Percentiles rank a stretch among this genome's conserved stretches.
Evolutionary conservation across 805 yeast genomes (phyloP).

Genomic region (Cyberlindnera subsufficiens): DNA sequence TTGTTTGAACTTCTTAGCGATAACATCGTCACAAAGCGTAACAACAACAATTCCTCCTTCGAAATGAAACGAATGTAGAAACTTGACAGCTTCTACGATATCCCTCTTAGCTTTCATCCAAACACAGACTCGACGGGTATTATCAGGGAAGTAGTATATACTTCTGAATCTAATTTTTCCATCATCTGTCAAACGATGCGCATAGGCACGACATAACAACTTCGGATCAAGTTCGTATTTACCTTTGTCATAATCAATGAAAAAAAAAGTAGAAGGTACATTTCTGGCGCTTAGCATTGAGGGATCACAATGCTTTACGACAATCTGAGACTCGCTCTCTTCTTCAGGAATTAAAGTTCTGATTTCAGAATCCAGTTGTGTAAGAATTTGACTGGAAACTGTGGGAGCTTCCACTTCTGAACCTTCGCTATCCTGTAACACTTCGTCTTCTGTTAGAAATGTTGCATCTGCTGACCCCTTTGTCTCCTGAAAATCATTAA

Average conservation of each 20-base stretch:
- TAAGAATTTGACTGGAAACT: no score
- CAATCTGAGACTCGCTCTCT: no score
- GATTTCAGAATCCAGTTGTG: no score
- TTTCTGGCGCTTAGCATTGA: not conserved
- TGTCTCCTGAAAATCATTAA: no score
- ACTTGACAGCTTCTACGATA: not conserved
- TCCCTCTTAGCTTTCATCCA: not conserved
- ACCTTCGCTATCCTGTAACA: no score
- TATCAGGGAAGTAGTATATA: no score
- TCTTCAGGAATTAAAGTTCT: no score
- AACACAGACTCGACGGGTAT: not conserved
- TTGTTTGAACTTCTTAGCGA: conserved; percentile 5
- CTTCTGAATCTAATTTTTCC: no score
- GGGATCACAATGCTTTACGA: no score
- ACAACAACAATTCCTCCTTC: not conserved
- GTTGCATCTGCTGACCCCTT: no score
- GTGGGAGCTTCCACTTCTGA: no score
- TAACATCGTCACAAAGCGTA: conserved; percentile 6
- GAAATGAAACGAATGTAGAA: conserved; percentile 7
- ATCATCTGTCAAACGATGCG: not conserved
- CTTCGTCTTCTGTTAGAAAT: no score
- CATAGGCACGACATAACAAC: not conserved
- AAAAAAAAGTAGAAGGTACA: not conserved
- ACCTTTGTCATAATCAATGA: not conserved
- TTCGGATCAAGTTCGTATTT: not conserved